A percentile compares a stretch with the other conserved stretches of the same genome.
These are phyloP conservation scores for Podospora bellae-mahoneyi DNA, from an alignment of 495 filamentous ascomycete species.

Conservation along the genomic window DNA sequence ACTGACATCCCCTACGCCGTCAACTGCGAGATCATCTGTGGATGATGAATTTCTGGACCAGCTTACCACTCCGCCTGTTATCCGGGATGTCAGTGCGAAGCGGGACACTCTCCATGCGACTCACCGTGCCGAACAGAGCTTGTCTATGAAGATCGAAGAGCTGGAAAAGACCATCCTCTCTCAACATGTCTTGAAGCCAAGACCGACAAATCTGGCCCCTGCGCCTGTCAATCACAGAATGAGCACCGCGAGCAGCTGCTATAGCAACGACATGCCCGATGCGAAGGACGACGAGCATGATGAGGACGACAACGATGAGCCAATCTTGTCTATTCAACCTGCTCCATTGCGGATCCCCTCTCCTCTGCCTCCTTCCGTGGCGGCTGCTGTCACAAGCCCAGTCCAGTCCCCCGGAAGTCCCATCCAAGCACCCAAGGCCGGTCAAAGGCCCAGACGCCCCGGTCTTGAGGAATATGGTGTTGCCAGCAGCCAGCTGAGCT, in stretches of 20 bases:
- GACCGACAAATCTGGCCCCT: constrained; percentile 8
- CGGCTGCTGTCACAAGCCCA: neutral
- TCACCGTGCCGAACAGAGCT: constrained; percentile 35
- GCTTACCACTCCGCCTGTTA: constrained; percentile 31
- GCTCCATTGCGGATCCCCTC: constrained; percentile 25
- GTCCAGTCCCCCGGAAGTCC: neutral
- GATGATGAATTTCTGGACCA: constrained; percentile 28
- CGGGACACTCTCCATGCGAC: constrained; percentile 42
- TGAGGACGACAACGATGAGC: constrained; percentile 25
- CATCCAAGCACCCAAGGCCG: neutral
- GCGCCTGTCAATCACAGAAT: neutral
- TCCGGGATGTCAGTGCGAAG: constrained; percentile 41
- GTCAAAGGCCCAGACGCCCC: constrained; percentile 18
- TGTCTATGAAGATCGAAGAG: constrained; percentile 48
- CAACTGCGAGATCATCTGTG: constrained; percentile 17
- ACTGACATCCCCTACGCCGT: constrained; percentile 18
- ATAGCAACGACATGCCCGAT: constrained; percentile 24
- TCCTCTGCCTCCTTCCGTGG: constrained; percentile 1
- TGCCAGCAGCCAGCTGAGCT: constrained; percentile 12
- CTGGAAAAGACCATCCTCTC: constrained; percentile 33
- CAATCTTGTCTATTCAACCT: constrained; percentile 27
- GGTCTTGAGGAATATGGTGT: constrained; percentile 31
- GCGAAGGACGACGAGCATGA: constrained; percentile 20
- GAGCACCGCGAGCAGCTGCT: constrained; percentile 29
- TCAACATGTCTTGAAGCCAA: constrained; percentile 15